These are phyloP conservation scores for Erucastrum elatum DNA, from an alignment of 345 rosid species.

Conservation along the genomic window DNA sequence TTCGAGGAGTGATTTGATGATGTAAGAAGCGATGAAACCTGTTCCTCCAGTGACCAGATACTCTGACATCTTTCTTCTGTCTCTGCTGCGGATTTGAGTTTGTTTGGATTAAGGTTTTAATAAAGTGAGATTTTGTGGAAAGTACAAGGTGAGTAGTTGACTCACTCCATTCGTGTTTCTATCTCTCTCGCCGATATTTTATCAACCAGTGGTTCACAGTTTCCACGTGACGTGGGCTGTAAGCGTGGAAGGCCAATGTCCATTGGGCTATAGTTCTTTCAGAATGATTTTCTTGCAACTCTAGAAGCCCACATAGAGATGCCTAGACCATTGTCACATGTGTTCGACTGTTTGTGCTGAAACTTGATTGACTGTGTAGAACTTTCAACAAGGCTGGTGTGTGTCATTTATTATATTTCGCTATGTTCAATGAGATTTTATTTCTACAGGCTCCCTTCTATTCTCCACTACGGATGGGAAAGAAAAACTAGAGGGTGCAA, in stretches of 20 bases:
- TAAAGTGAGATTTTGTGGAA: conserved; percentile 9
- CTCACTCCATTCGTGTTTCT: conserved; percentile 13
- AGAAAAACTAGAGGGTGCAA: not conserved
- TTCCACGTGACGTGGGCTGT: not conserved
- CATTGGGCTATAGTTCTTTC: not conserved
- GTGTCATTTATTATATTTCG: not conserved
- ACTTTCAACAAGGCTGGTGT: not conserved
- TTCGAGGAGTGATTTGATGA: conserved; percentile 67
- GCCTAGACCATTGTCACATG: not conserved
- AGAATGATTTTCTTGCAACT: not conserved
- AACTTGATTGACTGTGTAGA: not conserved
- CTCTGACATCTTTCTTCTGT: conserved; percentile 53
- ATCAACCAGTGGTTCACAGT: not conserved
- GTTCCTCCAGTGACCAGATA: conserved; percentile 95
- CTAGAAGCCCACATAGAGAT: not conserved
- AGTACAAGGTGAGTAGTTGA: conserved; percentile 22
- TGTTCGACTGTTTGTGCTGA: no score
- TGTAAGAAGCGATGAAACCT: conserved; percentile 78
- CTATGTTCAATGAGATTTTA: not conserved
- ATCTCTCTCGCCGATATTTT: not conserved
- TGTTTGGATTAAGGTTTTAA: conserved; percentile 8
- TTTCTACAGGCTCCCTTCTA: not conserved
- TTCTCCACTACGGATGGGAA: not conserved
- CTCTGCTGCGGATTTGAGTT: not conserved
- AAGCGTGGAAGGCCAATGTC: not conserved